Evolutionary conservation across 1,139 yeast genomes (phyloP), one percentile per base, ranked within the genome.

Genomic region (Chernovozyma aurita): DNA sequence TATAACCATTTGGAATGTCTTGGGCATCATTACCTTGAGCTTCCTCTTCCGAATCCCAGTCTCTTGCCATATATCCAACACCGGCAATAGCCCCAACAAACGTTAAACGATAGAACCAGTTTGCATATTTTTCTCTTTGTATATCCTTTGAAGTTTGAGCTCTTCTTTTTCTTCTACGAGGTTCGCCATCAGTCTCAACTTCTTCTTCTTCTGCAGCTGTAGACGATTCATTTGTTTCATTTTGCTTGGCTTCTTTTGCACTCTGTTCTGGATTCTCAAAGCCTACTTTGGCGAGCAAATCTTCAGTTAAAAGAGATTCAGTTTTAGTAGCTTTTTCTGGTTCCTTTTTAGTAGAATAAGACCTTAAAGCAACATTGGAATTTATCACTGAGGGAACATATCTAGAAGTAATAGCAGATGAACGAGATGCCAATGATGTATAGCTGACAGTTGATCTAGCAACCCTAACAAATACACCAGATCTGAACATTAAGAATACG

Each of bases 41-140:
- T 45, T 83, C 85, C 46, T 84, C 94, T 41, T 71, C 84, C 13
- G 75, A 79, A 44, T 86, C 96, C 90, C 95, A 90, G 52, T 88
- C 81, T 60, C 98, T 80, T 38, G 84, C 75, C 66, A 87, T 61
- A 59, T 85, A 92, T 8, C 78, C 86, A 33, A 76, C 70, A 24
- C 87, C 90, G 16, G 80, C 83, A 28, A 79, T 45, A 3, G 76
- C 74, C 15, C 73, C 73, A 18, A 79, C 77, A n/a, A 85, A 63
- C 31, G 85, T 55, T 17, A 77, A 73, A 38, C 80, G 55, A 59
- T 84, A 83, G 52, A 82, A 80, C 63, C 79, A 63, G 55, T 79
- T 81, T 38, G 92, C 88, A 47, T 76, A 73, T 49, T 68, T 73
- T 59, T 85, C 84, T 52, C 75, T 61, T 46, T 69, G 70, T 45